A percentile compares a stretch with the other conserved stretches of the same genome.
Evolutionary conservation across 2,329 filamentous ascomycete genomes (phyloP).

Genomic region (Penicillium paneum): DNA sequence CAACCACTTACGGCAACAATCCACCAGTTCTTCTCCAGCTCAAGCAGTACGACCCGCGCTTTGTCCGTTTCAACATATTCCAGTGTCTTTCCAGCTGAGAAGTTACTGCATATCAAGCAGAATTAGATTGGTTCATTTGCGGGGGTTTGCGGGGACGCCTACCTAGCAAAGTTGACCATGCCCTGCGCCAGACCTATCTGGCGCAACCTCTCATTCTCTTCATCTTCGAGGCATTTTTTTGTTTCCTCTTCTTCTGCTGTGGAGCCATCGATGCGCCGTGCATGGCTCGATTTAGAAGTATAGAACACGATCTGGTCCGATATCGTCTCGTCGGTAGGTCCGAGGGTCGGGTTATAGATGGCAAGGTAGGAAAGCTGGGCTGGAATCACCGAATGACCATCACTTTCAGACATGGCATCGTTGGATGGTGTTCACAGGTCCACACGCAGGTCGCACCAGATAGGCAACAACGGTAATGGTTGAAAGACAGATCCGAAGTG

Average conservation of each 20-base stretch:
- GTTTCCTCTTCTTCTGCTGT: slow-evolving; percentile 21
- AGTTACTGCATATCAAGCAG: slow-evolving; percentile 56
- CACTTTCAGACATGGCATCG: slow-evolving; percentile 42
- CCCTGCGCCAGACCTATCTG: slow-evolving; percentile 96
- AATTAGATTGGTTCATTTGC: slow-evolving; percentile 15
- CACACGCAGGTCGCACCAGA: slow-evolving; percentile 7
- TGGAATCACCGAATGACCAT: slow-evolving; percentile 55
- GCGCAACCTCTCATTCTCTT: slow-evolving; percentile 80
- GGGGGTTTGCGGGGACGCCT: slow-evolving; percentile 26
- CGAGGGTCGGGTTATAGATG: slow-evolving; percentile 89
- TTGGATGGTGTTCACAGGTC: slow-evolving; percentile 3
- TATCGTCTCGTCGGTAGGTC: slow-evolving; percentile 68
- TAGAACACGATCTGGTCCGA: slow-evolving; percentile 91
- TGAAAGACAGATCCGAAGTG: slow-evolving; percentile 11
- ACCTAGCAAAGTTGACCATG: slow-evolving; percentile 86
- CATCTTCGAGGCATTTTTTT: slow-evolving; percentile 50
- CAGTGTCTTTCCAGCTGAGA: slow-evolving; percentile 71
- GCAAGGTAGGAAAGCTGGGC: slow-evolving; percentile 86
- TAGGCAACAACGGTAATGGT: slow-evolving; percentile 9
- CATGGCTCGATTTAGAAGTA: slow-evolving; percentile 54
- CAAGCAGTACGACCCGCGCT: slow-evolving; percentile 75
- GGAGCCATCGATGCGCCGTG: slow-evolving; percentile 21
- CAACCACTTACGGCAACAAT: slow-evolving; percentile 70
- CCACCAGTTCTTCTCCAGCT: slow-evolving; percentile 94
- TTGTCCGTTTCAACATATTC: slow-evolving; percentile 90